Conservation (phyloP, 805 yeast species). For the Candida chauliodis region DNA sequence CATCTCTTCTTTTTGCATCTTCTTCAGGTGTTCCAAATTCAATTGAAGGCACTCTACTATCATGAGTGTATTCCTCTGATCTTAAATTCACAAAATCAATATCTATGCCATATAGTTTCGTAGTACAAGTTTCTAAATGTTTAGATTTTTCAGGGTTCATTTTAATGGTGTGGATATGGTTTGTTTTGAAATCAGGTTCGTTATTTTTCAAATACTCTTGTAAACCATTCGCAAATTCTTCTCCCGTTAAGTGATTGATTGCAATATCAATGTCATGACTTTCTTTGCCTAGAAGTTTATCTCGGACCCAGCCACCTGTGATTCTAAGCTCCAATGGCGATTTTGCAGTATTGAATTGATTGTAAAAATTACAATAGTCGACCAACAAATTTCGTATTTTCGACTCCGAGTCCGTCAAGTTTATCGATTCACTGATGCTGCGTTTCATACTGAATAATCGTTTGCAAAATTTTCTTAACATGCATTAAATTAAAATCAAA, state of each 20-base stretch:
- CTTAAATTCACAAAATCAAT: constrained; percentile 92
- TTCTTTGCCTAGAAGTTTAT: constrained; percentile 75
- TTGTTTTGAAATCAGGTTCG: constrained; percentile 26
- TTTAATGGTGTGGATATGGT: constrained; percentile 72
- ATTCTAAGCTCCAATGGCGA: constrained; percentile 59
- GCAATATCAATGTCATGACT: constrained; percentile 93
- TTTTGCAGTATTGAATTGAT: constrained; percentile 15
- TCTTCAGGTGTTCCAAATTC: constrained; percentile 86
- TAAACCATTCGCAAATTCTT: constrained; percentile 71
- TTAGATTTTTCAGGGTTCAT: constrained; percentile 94
- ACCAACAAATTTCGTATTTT: constrained; percentile 38
- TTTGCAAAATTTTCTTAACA: constrained; percentile 2
- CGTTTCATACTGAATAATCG: constrained; percentile 15
- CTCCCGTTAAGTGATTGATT: constrained; percentile 79
- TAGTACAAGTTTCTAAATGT: constrained; percentile 95
- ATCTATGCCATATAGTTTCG: constrained; percentile 77
- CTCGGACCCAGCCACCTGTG: constrained; percentile 99
- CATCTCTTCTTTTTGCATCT: constrained; percentile 92
- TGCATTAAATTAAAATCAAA: constrained; percentile 2
- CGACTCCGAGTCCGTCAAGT: constrained; percentile 39
- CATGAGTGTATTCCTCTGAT: constrained; percentile 77
- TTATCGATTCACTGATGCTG: constrained; percentile 19
- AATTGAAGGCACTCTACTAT: constrained; percentile 81
- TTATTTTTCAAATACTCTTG: constrained; percentile 41
- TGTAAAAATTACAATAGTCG: constrained; percentile 38